Conservation (phyloP, 2,329 filamentous ascomycete genomes). For the Alternaria atra region DNA sequence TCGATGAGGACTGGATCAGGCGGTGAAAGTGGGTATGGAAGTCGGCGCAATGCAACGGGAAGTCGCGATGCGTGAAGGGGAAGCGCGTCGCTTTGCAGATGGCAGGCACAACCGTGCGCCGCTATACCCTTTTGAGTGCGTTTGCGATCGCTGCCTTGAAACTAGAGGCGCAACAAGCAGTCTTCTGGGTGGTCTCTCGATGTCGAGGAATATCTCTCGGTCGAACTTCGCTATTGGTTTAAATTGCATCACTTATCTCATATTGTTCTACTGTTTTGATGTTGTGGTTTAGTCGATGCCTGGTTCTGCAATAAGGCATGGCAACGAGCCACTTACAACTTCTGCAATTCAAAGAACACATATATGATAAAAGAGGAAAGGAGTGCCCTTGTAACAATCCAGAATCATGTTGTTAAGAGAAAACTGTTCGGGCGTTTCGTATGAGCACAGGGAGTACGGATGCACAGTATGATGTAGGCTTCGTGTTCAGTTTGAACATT, state of each 20-base stretch:
- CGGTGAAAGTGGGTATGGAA: constrained; percentile 28
- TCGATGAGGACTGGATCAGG: constrained; percentile 27
- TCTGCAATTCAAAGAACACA: background rate
- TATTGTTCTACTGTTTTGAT: background rate
- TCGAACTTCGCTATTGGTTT: background rate
- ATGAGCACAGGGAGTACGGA: background rate
- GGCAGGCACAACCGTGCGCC: constrained; percentile 36
- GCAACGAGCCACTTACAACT: background rate
- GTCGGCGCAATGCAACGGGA: constrained; percentile 36
- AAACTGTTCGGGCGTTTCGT: too few species aligned
- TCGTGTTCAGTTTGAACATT: background rate
- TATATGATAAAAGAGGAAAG: background rate
- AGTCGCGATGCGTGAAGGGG: constrained; percentile 44
- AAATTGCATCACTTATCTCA: background rate
- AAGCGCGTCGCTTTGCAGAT: constrained; percentile 43
- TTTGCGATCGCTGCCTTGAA: background rate
- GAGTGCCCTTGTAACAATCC: too few species aligned
- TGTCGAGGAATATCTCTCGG: background rate
- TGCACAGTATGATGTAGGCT: background rate
- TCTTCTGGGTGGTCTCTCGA: background rate
- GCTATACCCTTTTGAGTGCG: constrained; percentile 15
- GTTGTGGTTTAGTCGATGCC: background rate
- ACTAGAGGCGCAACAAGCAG: background rate
- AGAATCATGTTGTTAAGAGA: background rate
- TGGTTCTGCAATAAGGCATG: background rate